Conservation (phyloP, 371 early-diverging fungal genomes). For the Basidiobolus meristosporus region DNA sequence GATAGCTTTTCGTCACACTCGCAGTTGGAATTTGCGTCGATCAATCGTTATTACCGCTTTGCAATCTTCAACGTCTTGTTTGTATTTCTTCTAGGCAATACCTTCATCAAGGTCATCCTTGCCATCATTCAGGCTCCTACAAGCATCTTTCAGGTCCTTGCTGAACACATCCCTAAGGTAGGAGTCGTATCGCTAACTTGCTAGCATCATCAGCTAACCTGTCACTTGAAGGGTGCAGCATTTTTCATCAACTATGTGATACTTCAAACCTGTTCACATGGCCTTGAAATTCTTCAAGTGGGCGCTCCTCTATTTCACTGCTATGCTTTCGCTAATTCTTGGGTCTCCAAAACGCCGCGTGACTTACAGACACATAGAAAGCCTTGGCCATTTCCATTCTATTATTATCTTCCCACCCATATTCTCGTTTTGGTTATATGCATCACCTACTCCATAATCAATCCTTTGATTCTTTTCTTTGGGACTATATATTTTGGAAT, state of each 20-base stretch:
- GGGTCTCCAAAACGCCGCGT: conserved; percentile 48
- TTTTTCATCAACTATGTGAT: conserved; percentile 64
- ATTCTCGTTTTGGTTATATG: conserved; percentile 66
- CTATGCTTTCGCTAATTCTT: conserved; percentile 17
- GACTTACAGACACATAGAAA: conserved; percentile 25
- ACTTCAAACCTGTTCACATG: conserved; percentile 45
- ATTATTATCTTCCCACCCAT: conserved; percentile 47
- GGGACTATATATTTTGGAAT: conserved; percentile 54
- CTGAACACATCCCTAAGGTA: conserved; percentile 33
- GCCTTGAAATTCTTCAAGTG: conserved; percentile 47
- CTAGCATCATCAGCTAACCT: conserved; percentile 7
- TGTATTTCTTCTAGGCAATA: conserved; percentile 60
- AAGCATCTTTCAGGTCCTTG: conserved; percentile 45
- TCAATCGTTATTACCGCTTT: conserved; percentile 70
- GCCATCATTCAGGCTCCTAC: conserved; percentile 47
- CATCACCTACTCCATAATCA: conserved; percentile 69
- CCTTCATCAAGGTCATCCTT: conserved; percentile 46
- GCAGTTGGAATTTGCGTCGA: too few species aligned
- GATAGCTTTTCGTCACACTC: too few species aligned
- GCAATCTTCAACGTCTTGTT: conserved; percentile 74
- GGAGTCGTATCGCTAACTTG: background rate
- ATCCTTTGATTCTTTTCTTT: conserved; percentile 68
- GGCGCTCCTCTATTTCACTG: conserved; percentile 26
- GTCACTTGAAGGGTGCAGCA: conserved; percentile 28
- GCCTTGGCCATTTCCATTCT: conserved; percentile 42